A percentile compares a stretch with the other conserved stretches of the same genome.
Conservation (phyloP, 1,284 basidiomycete species). For the Marasmius tenuissimus region DNA sequence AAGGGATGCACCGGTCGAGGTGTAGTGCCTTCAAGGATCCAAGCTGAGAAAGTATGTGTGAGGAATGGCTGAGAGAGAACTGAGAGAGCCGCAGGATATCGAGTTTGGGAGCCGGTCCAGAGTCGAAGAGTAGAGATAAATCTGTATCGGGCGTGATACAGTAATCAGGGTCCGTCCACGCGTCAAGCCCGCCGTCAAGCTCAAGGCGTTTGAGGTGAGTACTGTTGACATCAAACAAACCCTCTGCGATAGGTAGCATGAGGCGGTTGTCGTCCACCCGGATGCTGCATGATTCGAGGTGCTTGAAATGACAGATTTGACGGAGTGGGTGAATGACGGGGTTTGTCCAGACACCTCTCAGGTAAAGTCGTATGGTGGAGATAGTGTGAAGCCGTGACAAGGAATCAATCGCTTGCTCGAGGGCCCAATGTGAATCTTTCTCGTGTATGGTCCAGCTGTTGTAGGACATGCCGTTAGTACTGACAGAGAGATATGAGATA, state of each 20-base stretch:
- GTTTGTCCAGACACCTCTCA: background rate
- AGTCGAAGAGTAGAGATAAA: background rate
- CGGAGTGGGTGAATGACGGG: background rate
- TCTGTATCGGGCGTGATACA: background rate
- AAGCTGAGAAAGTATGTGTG: background rate
- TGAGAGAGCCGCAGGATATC: background rate
- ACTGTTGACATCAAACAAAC: background rate
- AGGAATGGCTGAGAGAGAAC: background rate
- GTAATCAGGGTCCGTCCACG: background rate
- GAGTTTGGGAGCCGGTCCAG: background rate
- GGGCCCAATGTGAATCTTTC: background rate
- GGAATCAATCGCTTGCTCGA: background rate
- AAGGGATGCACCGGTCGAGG: background rate
- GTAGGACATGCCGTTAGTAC: too few relatives aligned
- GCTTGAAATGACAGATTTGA: constrained; percentile 1
- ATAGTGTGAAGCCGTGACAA: background rate
- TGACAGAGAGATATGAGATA: background rate
- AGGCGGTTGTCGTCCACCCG: background rate
- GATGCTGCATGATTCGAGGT: background rate
- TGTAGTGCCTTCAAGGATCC: background rate
- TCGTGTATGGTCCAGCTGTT: background rate
- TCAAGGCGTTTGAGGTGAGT: background rate
- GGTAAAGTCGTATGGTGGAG: background rate
- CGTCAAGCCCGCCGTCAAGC: background rate
- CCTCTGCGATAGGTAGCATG: background rate